These are phyloP conservation scores for Hyaloraphidium curvatum DNA, from an alignment of 192 early-diverging fungal genomes.

Conservation along the genomic window DNA sequence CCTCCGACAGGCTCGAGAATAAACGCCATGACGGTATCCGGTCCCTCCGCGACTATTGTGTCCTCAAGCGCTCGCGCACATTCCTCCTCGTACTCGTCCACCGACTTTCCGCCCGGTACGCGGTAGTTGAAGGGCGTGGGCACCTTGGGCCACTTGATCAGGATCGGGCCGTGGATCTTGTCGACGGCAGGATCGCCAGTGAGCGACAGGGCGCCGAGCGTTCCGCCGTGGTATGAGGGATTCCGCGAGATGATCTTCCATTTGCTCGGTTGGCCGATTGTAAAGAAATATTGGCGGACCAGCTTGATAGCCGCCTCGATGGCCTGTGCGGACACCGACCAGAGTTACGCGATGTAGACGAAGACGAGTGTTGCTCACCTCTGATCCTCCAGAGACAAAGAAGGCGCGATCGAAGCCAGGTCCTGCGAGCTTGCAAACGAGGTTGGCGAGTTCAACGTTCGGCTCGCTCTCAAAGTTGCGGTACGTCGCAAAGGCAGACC, in stretches of 20 bases:
- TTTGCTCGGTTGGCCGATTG: background rate
- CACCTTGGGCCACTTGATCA: background rate
- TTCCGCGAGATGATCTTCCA: background rate
- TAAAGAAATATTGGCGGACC: background rate
- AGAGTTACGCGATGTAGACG: too few species aligned
- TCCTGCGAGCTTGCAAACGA: background rate
- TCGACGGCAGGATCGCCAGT: background rate
- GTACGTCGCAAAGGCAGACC: background rate
- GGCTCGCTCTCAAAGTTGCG: background rate
- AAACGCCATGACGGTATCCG: background rate
- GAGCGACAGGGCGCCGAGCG: background rate
- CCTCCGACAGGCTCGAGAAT: background rate
- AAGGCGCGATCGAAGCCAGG: conserved; percentile 1
- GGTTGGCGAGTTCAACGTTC: background rate
- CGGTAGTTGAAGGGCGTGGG: conserved; percentile 1
- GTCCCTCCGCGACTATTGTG: background rate
- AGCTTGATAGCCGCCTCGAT: background rate
- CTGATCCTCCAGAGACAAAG: background rate
- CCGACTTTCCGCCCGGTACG: background rate
- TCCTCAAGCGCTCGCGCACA: background rate
- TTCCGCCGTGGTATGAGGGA: background rate
- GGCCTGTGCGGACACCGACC: too few species aligned
- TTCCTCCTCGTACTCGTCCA: background rate
- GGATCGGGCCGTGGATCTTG: background rate
- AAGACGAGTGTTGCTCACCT: too few species aligned